phyloP scores from a whole-genome alignment of 1,139 yeast species.

The Debaryomyces psychrophilus region DNA sequence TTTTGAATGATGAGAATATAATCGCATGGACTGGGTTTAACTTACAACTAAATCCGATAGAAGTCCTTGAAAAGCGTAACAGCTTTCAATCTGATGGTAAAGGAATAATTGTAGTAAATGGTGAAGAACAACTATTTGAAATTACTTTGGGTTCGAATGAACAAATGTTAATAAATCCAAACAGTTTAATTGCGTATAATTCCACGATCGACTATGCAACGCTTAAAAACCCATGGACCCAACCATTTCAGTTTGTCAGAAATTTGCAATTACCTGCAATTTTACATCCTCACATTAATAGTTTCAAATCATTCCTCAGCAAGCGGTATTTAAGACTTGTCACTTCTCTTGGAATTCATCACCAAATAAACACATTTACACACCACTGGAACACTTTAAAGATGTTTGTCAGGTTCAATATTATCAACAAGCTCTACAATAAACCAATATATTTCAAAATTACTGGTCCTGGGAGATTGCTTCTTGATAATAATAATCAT shows the following conservation, averaged over 20 bases:
- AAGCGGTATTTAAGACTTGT: neutral
- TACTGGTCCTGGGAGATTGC: constrained; percentile 30
- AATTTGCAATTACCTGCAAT: neutral
- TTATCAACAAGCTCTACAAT: constrained; percentile 16
- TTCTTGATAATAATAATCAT: constrained; percentile 24
- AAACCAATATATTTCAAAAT: constrained; percentile 28
- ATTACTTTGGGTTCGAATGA: constrained; percentile 35
- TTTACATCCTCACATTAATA: neutral
- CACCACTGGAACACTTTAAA: constrained; percentile 11
- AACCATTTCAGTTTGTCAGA: neutral
- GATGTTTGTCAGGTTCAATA: constrained; percentile 16
- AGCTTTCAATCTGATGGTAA: constrained; percentile 34
- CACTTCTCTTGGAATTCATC: neutral
- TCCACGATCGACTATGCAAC: constrained; percentile 2
- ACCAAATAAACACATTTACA: neutral
- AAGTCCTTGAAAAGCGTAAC: constrained; percentile 21
- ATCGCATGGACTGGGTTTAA: constrained; percentile 53
- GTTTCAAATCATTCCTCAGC: neutral
- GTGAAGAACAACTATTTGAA: constrained; percentile 37
- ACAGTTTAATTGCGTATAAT: constrained; percentile 38
- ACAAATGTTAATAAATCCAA: constrained; percentile 36
- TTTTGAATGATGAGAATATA: constrained; percentile 34
- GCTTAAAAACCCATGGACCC: neutral
- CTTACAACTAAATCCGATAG: constrained; percentile 25
- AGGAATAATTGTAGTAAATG: constrained; percentile 42